These are phyloP conservation scores for Pythium sp. DNA, from an alignment of 352 stramenopile genomes.

Conservation along the genomic window DNA sequence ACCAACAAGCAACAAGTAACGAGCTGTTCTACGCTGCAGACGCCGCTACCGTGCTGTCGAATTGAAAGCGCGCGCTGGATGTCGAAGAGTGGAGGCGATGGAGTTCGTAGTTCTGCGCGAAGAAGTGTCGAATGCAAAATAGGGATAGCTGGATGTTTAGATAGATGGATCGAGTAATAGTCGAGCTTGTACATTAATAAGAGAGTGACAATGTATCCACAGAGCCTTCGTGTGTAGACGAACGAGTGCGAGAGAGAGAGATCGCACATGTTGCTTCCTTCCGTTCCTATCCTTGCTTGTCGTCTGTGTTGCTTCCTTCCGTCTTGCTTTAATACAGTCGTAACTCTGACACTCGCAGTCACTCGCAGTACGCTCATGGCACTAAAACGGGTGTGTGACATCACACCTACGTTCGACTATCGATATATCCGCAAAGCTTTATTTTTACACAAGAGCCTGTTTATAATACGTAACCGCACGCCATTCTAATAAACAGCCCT, in stretches of 20 bases:
- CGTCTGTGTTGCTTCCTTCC: not conserved
- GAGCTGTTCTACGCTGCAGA: not conserved
- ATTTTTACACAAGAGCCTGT: too few relatives aligned
- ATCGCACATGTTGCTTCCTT: not conserved
- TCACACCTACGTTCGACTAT: too few relatives aligned
- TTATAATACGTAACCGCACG: too few relatives aligned
- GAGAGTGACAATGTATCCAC: not conserved
- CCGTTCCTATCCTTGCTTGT: not conserved
- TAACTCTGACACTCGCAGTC: too few relatives aligned
- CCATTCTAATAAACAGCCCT: too few relatives aligned
- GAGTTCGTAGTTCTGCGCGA: not conserved
- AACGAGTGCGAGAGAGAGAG: not conserved
- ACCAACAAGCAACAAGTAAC: not conserved
- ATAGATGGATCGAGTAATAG: not conserved
- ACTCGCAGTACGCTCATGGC: too few relatives aligned
- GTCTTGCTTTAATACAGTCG: too few relatives aligned
- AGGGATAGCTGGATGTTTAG: not conserved
- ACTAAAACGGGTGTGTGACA: too few relatives aligned
- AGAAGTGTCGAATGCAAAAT: too few relatives aligned
- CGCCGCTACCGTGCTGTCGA: not conserved
- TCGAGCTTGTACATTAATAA: not conserved
- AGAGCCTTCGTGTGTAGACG: not conserved
- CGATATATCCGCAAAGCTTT: too few relatives aligned
- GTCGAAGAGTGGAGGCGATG: not conserved
- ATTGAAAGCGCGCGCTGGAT: not conserved